Base-by-base conservation (phyloP, 345 rosid species). In the Lepidium didymum region DNA sequence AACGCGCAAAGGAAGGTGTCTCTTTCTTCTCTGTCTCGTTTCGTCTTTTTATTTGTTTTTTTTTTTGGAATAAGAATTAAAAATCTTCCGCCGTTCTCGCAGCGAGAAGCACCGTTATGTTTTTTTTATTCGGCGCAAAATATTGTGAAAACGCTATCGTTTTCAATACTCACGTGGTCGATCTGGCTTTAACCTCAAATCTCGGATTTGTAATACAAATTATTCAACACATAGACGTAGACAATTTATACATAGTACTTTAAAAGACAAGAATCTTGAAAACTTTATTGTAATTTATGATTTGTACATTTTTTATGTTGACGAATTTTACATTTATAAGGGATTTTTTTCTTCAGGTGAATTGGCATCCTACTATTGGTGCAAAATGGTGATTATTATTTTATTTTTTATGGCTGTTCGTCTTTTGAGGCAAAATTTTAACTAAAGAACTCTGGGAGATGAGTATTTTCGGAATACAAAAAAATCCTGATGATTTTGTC, bases 1-100 rank as follows among this genome's bases (percentile, higher is more conserved):
- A 64, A 62, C 72, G 79, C 82, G 82, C 76, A 81, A 80, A 61
- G 59, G 71, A 76, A 80, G 85, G 81, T 75, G 78, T 57, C 45
- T 67, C 67, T 65, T 56, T 65, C 70, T 80, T 56, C 49, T 60
- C 56, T 69, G 15, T 62, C 68, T 65, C 51, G 35, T 73, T 61
- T 10, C 54, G 7, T 69, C 41, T 58, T 21, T 45, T 13, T 45
- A 4, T 27, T 53, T 52, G 1, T 23, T 40, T 41, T 16, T 46
- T 10, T 52, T 3, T 14, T 56, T 33, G n/a, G 16, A 47, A 37
- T 10, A 40, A n/a, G 35, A 13, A 37, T 34, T 33, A 57, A 11
- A 47, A 49, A 11, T 51, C 6, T 56, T 49, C 58, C 71, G 71
- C 76, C 76, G 76, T 72, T 72, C 66, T 73, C 58, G 50, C 11